Evolutionary conservation across 169 alveolate species (phyloP).

Genomic region (Plasmodium cynomolgi): DNA sequence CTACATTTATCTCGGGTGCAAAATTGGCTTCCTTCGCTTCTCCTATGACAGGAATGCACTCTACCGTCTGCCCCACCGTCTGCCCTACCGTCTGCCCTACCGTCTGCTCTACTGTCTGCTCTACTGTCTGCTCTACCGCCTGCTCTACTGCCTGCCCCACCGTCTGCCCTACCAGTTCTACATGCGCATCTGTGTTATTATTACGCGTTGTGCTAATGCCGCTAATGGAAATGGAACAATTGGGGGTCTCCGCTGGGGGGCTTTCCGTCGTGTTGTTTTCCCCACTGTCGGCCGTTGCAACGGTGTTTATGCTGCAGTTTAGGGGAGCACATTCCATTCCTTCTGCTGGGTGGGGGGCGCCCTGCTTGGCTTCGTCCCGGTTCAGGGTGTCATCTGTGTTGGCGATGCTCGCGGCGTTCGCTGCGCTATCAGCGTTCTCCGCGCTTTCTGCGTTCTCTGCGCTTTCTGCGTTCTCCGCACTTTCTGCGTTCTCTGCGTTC

Average conservation of each 20-base stretch:
- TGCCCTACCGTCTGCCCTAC: too few relatives aligned
- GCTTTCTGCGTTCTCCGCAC: not conserved
- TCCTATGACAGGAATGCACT: not conserved
- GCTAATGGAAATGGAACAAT: not conserved
- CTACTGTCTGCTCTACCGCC: too few relatives aligned
- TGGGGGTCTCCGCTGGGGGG: not conserved
- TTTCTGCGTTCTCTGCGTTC: not conserved
- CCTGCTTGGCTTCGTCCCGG: not conserved
- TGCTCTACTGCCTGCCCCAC: too few relatives aligned
- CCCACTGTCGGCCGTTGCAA: not conserved
- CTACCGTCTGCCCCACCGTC: not conserved
- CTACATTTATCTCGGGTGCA: not conserved
- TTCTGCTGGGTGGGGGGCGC: not conserved
- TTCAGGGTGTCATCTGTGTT: not conserved
- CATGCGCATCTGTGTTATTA: not conserved
- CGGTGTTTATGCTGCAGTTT: not conserved
- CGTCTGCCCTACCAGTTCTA: not conserved
- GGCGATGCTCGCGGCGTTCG: not conserved
- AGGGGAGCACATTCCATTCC: not conserved
- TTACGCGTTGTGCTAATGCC: constrained; percentile 5
- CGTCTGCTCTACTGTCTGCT: too few relatives aligned
- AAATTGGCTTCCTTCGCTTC: not conserved
- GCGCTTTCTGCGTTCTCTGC: not conserved
- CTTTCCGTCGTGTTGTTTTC: not conserved
- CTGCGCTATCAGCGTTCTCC: not conserved